Conservation (phyloP, 306 rosid genomes). For the Quercus suber region DNA sequence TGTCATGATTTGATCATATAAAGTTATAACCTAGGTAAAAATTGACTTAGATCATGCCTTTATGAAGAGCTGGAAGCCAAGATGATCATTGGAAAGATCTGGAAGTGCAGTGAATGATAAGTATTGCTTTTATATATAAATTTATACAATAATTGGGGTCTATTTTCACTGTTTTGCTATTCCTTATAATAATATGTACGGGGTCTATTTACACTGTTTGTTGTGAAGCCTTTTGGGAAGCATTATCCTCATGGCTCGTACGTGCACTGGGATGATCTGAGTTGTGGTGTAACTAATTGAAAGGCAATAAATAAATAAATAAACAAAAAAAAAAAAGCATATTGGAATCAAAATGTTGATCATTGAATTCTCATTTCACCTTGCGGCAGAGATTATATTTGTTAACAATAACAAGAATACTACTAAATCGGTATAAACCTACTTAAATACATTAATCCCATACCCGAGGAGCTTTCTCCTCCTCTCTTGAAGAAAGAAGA, state of each 20-base stretch:
- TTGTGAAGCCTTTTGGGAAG: background rate
- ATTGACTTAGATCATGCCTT: too few species aligned
- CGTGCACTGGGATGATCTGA: background rate
- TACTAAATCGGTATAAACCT: slow-evolving; percentile 17
- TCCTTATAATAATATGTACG: background rate
- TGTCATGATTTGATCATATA: too few species aligned
- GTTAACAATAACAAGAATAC: background rate
- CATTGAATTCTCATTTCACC: slow-evolving; percentile 14
- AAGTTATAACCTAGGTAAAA: too few species aligned
- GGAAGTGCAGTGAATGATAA: too few species aligned
- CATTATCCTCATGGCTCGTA: background rate
- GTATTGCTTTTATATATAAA: too few species aligned
- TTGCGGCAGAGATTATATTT: slow-evolving; percentile 12
- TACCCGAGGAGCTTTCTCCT: slow-evolving; percentile 36
- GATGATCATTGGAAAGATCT: too few species aligned
- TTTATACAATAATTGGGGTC: too few species aligned
- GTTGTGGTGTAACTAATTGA: background rate
- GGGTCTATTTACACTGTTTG: background rate
- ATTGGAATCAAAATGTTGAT: background rate
- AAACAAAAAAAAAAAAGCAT: too few species aligned
- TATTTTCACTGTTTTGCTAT: too few species aligned
- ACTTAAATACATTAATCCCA: slow-evolving; percentile 28
- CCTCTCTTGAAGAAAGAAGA: slow-evolving; percentile 1
- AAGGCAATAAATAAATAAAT: background rate
- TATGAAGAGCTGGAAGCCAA: too few species aligned